These are phyloP conservation scores for Trichoderma gamsii DNA, from an alignment of 495 filamentous ascomycete species.

Conservation along the genomic window DNA sequence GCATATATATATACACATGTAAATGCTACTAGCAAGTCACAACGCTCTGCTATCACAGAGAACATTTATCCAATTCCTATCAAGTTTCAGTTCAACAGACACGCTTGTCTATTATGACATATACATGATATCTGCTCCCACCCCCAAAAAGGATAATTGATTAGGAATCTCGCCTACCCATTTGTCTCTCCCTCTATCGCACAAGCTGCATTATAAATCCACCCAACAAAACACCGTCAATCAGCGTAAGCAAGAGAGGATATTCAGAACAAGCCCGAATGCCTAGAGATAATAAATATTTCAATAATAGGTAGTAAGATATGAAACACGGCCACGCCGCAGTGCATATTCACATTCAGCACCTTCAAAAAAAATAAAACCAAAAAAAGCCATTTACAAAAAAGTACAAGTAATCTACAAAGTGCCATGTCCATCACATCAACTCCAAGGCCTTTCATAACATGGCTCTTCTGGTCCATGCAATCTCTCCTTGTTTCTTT, in stretches of 20 bases:
- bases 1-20: neutral
- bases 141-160: neutral
- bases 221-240: neutral
- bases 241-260: neutral
- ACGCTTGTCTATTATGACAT: neutral
- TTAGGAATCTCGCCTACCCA: neutral
- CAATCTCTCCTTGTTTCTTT: neutral
- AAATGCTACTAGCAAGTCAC: too few species aligned
- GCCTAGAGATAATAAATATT: neutral
- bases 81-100: too few species aligned
- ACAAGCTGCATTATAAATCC: neutral
- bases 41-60: too few species aligned
- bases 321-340: neutral
- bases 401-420: neutral
- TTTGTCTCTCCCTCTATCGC: neutral
- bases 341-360: neutral
- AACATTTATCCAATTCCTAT: too few species aligned
- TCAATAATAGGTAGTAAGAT: neutral
- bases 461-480: neutral
- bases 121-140: neutral
- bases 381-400: neutral
- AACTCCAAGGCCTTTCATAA: slow-evolving; percentile 11
- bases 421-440: slow-evolving; percentile 1
- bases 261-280: neutral
- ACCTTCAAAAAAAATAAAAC: neutral